These are phyloP conservation scores for Microcos paniculata DNA, from an alignment of 345 rosid species.

Conservation along the genomic window DNA sequence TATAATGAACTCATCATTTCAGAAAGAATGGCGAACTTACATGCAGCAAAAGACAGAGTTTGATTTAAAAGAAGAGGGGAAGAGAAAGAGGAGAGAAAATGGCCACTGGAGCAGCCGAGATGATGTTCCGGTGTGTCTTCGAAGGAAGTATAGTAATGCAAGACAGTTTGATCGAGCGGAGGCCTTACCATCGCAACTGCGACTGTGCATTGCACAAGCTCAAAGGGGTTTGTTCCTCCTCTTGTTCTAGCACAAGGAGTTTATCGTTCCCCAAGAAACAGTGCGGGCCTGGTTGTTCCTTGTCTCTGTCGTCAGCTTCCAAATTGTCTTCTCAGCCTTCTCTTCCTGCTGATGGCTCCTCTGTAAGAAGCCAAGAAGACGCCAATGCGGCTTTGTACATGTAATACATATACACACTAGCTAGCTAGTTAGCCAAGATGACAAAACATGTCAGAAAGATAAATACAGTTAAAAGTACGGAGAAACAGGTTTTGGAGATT, in stretches of 20 bases:
- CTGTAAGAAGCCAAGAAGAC: neutral
- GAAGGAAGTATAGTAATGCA: constrained; percentile 21
- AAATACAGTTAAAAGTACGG: no score
- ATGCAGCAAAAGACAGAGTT: neutral
- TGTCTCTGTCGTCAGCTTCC: constrained; percentile 7
- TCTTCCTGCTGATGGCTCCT: no score
- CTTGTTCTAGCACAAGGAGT: constrained; percentile 10
- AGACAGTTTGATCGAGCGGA: constrained; percentile 15
- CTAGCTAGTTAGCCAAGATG: no score
- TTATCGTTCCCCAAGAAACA: constrained; percentile 22
- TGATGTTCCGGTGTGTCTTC: constrained; percentile 14
- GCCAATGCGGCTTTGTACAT: neutral
- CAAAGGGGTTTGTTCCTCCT: constrained; percentile 12
- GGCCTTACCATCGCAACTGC: constrained; percentile 50
- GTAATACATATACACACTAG: no score
- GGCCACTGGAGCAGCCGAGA: constrained; percentile 23
- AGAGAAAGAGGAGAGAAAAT: neutral
- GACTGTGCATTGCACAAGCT: constrained; percentile 38
- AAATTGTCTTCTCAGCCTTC: no score
- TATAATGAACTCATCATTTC: no score
- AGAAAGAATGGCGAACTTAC: no score
- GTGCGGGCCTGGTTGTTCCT: neutral
- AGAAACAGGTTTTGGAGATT: no score
- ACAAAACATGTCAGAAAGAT: no score
- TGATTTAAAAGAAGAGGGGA: neutral